phyloP scores from a whole-genome alignment of 2,329 filamentous ascomycete genomes.

The Phialophora expanda region DNA sequence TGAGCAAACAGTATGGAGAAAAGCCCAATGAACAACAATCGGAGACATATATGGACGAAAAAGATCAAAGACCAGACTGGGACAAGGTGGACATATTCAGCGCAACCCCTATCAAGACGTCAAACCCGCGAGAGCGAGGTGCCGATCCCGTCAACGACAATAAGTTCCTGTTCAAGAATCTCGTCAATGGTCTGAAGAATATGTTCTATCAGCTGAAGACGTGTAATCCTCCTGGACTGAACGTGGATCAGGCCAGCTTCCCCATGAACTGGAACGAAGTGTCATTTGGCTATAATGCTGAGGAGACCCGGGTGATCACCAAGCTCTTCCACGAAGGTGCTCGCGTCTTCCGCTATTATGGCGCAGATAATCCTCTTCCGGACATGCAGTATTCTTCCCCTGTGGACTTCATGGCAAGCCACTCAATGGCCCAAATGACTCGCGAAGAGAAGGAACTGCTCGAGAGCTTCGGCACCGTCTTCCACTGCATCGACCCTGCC shows the following conservation, averaged over 20 bases:
- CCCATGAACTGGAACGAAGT: conserved; percentile 94
- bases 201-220: conserved; percentile 93
- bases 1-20: conserved; percentile 76
- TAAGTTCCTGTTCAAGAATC: conserved; percentile 95
- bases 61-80: conserved; percentile 84
- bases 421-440: conserved; percentile 90
- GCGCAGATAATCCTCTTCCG: conserved; percentile 76
- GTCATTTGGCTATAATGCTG: conserved; percentile 93
- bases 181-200: conserved; percentile 94
- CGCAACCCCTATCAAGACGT: conserved; percentile 93
- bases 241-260: conserved; percentile 76
- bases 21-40: conserved; percentile 66
- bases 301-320: conserved; percentile 94
- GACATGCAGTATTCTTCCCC: conserved; percentile 79
- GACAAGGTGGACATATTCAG: conserved; percentile 98
- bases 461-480: conserved; percentile 97
- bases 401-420: conserved; percentile 90
- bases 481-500: conserved; percentile 96
- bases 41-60: conserved; percentile 85
- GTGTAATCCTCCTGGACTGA: conserved; percentile 74
- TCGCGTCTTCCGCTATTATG: conserved; percentile 96
- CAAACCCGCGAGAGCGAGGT: conserved; percentile 85
- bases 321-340: conserved; percentile 97
- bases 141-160: conserved; percentile 93
- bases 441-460: conserved; percentile 97